These are phyloP conservation scores for Botrytis fabae DNA, from an alignment of 2,329 filamentous ascomycete genomes.

Conservation along the genomic window DNA sequence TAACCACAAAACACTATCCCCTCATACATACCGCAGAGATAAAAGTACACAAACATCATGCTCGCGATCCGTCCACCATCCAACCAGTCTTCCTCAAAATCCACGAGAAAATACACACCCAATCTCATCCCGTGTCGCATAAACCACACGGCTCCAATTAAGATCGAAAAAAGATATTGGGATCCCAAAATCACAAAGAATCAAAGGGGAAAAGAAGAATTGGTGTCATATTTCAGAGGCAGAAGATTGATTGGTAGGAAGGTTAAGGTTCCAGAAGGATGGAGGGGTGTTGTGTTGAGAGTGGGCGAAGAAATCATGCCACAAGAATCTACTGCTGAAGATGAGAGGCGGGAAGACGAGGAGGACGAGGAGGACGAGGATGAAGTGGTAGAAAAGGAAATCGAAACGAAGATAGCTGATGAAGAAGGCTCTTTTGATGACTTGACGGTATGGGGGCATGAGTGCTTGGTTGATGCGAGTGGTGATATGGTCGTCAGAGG, in stretches of 20 bases:
- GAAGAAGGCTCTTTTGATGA: slow-evolving; percentile 69
- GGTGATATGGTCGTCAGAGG: slow-evolving; percentile 72
- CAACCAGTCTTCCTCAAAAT: slow-evolving; percentile 5
- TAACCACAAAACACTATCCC: not conserved
- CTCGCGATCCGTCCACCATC: slow-evolving; percentile 13
- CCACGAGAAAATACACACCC: slow-evolving; percentile 1
- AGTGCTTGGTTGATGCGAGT: slow-evolving; percentile 59
- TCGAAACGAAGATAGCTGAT: slow-evolving; percentile 59
- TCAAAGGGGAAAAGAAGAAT: not conserved
- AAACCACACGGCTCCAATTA: slow-evolving; percentile 3
- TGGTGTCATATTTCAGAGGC: slow-evolving; percentile 17
- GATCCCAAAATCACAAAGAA: not conserved
- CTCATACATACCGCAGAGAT: not conserved
- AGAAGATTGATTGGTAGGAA: slow-evolving; percentile 26
- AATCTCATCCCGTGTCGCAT: slow-evolving; percentile 21
- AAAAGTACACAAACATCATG: not conserved
- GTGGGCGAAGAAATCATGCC: not conserved
- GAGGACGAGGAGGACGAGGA: slow-evolving; percentile 41
- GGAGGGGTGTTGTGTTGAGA: slow-evolving; percentile 9
- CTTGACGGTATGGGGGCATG: slow-evolving; percentile 83
- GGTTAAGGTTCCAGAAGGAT: slow-evolving; percentile 8
- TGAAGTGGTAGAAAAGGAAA: slow-evolving; percentile 49
- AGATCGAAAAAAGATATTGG: slow-evolving; percentile 19
- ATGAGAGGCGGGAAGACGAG: slow-evolving; percentile 16
- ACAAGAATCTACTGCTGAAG: not conserved